phyloP scores from a whole-genome alignment of 768 basidiomycete genomes.

The Austroboletus festivus region DNA sequence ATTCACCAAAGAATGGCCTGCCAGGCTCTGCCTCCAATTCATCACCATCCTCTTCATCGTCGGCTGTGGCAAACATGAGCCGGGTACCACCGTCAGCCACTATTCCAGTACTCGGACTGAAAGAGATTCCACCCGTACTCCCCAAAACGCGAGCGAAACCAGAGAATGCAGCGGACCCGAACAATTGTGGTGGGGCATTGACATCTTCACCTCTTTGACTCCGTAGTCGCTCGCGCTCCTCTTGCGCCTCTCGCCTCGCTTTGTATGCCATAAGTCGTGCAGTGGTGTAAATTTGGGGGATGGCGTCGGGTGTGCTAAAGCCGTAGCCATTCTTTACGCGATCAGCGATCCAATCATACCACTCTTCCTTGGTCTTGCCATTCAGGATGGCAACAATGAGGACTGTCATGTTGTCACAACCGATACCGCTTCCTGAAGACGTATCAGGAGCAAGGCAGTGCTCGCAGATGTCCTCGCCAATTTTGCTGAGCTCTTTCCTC shows the following conservation, averaged over 20 bases:
- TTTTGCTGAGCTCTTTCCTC: constrained; percentile 74
- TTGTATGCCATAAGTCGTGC: constrained; percentile 62
- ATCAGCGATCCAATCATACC: constrained; percentile 86
- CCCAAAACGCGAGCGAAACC: constrained; percentile 56
- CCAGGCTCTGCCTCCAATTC: constrained; percentile 36
- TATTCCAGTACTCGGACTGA: constrained; percentile 53
- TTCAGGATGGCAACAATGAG: constrained; percentile 85
- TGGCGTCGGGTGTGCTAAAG: constrained; percentile 68
- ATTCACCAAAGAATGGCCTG: constrained; percentile 49
- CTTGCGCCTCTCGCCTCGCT: constrained; percentile 56
- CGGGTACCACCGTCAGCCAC: constrained; percentile 42
- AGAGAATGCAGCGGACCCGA: constrained; percentile 39
- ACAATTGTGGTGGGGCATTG: constrained; percentile 22
- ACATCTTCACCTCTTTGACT: constrained; percentile 35
- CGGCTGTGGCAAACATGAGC: constrained; percentile 60
- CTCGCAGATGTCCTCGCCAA: constrained; percentile 87
- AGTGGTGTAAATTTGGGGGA: constrained; percentile 74
- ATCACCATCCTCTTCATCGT: constrained; percentile 61
- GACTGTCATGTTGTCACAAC: constrained; percentile 99
- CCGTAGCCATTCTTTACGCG: constrained; percentile 76
- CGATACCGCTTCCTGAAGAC: constrained; percentile 85
- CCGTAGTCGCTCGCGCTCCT: constrained; percentile 43
- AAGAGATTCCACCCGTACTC: constrained; percentile 62
- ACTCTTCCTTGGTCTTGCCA: constrained; percentile 85
- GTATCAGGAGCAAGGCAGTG: constrained; percentile 94